Evolutionary conservation across 1,284 basidiomycete species (phyloP).

Genomic region (Salmacisia buchloeana): DNA sequence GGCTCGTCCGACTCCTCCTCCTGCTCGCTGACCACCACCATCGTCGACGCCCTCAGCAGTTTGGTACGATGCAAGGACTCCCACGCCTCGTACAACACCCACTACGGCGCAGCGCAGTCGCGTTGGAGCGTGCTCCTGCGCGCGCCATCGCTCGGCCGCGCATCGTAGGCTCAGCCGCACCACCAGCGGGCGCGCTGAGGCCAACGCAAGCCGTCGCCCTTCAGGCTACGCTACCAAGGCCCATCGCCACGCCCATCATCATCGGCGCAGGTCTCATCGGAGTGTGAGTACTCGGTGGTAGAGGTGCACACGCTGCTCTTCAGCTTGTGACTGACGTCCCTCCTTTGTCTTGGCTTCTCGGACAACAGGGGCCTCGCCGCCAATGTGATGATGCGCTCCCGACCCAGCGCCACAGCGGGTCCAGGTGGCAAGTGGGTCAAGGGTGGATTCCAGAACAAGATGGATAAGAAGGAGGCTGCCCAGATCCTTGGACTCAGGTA

Average conservation of each 20-base stretch:
- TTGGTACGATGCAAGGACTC: too few relatives aligned
- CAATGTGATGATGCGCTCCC: conserved; percentile 27
- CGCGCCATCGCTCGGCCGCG: neutral
- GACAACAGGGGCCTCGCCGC: conserved; percentile 31
- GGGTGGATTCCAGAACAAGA: conserved; percentile 90
- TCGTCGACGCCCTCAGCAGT: too few relatives aligned
- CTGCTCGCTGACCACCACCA: too few relatives aligned
- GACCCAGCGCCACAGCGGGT: conserved; percentile 48
- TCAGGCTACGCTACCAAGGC: neutral
- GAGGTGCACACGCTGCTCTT: neutral
- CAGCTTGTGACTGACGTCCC: neutral
- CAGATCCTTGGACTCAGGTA: conserved; percentile 72
- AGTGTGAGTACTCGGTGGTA: conserved; percentile 15
- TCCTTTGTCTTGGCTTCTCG: neutral
- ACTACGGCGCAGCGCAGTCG: too few relatives aligned
- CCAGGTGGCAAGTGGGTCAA: conserved; percentile 76
- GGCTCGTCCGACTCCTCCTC: too few relatives aligned
- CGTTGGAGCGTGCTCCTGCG: too few relatives aligned
- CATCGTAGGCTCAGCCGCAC: neutral
- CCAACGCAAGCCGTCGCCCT: neutral
- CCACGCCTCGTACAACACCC: too few relatives aligned
- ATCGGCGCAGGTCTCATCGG: conserved; percentile 38
- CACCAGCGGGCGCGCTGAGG: neutral
- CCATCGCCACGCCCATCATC: conserved; percentile 36
- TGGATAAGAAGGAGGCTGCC: conserved; percentile 90